These are phyloP conservation scores for Plasmodium reichenowi DNA, from an alignment of 169 alveolate genomes.

Conservation along the genomic window DNA sequence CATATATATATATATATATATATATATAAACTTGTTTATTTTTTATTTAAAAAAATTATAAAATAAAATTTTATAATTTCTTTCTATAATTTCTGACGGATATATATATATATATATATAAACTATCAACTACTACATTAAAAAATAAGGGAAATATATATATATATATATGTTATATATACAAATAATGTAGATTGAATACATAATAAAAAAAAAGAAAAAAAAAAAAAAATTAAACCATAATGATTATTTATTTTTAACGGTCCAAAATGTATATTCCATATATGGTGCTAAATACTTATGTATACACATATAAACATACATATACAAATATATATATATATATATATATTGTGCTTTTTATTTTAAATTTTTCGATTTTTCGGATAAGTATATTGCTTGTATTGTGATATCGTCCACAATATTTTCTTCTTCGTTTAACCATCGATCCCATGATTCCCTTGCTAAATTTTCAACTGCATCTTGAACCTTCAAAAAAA, in stretches of 20 bases:
- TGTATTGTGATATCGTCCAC: constrained; percentile 91
- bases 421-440: constrained; percentile 89
- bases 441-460: constrained; percentile 91
- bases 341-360: neutral
- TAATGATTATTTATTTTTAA: neutral
- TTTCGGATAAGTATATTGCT: constrained; percentile 79
- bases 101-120: neutral
- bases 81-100: neutral
- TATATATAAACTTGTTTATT: neutral
- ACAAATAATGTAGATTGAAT: neutral
- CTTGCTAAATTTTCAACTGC: constrained; percentile 89
- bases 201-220: neutral
- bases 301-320: neutral
- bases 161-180: neutral
- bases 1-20: neutral
- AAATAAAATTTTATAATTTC: neutral
- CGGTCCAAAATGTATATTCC: neutral
- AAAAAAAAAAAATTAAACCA: neutral
- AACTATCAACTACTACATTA: neutral
- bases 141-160: neutral
- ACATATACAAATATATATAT: too few species aligned
- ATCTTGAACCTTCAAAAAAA: constrained; percentile 76
- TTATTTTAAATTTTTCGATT: constrained; percentile 31
- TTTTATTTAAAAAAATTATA: constrained; percentile 8
- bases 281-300: neutral